These are phyloP conservation scores for Elongisporangium senticosum DNA, from an alignment of 352 stramenopile genomes.

Conservation along the genomic window DNA sequence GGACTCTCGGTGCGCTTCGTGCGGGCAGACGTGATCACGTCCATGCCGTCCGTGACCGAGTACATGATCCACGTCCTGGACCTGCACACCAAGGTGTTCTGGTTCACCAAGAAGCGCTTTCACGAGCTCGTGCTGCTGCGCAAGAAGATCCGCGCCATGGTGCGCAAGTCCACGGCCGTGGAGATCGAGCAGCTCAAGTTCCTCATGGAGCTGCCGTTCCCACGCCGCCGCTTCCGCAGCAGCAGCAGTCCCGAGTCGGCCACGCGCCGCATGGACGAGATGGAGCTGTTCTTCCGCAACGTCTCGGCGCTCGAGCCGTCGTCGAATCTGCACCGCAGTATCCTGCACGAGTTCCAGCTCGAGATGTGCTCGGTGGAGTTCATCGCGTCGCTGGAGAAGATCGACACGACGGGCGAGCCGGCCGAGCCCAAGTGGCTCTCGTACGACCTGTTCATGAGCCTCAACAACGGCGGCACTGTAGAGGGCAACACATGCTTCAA, in stretches of 20 bases:
- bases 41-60: conserved; percentile 57
- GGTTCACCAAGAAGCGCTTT: conserved; percentile 79
- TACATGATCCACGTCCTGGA: conserved; percentile 77
- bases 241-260: conserved; percentile 32
- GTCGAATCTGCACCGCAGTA: conserved; percentile 42
- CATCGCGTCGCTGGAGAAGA: conserved; percentile 66
- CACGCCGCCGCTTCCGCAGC: conserved; percentile 46
- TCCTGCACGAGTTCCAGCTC: conserved; percentile 60
- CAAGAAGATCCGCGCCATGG: conserved; percentile 49
- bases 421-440: conserved; percentile 70
- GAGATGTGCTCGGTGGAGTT: conserved; percentile 76
- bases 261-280: conserved; percentile 41
- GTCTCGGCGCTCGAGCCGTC: conserved; percentile 58
- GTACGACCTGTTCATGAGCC: conserved; percentile 67
- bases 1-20: conserved; percentile 71
- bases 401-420: conserved; percentile 59
- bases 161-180: conserved; percentile 23
- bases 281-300: conserved; percentile 75
- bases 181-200: conserved; percentile 68
- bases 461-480: conserved; percentile 58
- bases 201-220: conserved; percentile 69
- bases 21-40: conserved; percentile 42
- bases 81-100: conserved; percentile 77
- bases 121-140: conserved; percentile 66
- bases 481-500: conserved; percentile 76